phyloP scores from a whole-genome alignment of 441 rosid genomes.

The Geranium incanum region DNA sequence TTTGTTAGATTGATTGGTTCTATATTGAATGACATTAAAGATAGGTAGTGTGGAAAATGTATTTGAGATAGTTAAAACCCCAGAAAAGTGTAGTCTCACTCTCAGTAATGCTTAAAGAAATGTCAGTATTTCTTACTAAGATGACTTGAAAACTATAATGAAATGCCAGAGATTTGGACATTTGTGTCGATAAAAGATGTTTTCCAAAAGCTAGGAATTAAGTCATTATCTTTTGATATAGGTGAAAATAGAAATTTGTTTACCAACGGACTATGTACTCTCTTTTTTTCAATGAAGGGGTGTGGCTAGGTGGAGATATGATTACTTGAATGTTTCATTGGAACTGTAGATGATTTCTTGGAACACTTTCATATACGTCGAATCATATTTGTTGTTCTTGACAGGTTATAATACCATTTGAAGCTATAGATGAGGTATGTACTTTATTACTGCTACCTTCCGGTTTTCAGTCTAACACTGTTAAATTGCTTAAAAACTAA shows the following conservation, averaged over 20 bases:
- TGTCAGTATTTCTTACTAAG: neutral
- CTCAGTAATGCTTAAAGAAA: conserved; percentile 1
- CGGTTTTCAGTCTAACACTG: neutral
- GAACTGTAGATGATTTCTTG: conserved; percentile 2
- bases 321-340: neutral
- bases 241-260: neutral
- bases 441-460: neutral
- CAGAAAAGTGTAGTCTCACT: neutral
- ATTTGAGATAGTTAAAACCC: neutral
- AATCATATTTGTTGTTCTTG: conserved; percentile 10
- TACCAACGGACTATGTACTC: neutral
- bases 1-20: neutral
- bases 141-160: neutral
- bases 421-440: conserved; percentile 91
- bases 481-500: conserved; percentile 10
- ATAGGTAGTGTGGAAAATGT: neutral
- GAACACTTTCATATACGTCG: neutral
- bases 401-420: conserved; percentile 83
- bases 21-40: neutral
- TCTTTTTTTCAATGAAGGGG: neutral
- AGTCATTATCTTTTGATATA: neutral
- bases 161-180: neutral
- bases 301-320: neutral
- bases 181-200: neutral
- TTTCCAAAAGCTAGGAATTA: neutral